These are phyloP conservation scores for Phytophthora palmivora DNA, from an alignment of 352 stramenopile species.

Conservation along the genomic window DNA sequence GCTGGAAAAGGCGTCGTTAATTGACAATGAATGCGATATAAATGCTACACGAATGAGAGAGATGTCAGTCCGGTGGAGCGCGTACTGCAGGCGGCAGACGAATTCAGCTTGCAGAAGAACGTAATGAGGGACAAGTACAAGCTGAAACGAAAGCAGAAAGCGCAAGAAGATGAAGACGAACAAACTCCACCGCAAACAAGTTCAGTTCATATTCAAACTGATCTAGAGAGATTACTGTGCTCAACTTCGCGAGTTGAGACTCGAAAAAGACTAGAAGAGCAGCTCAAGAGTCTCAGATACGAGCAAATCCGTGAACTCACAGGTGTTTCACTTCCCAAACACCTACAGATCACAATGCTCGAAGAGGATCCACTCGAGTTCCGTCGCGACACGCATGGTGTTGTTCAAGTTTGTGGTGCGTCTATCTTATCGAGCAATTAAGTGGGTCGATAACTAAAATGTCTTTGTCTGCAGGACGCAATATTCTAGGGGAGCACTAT, in stretches of 20 bases:
- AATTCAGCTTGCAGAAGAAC: conserved; percentile 24
- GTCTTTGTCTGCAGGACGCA: conserved; percentile 20
- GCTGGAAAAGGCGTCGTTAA: conserved; percentile 17
- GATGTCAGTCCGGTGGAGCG: conserved; percentile 28
- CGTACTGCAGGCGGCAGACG: conserved; percentile 20
- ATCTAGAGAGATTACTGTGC: conserved; percentile 26
- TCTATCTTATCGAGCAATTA: neutral
- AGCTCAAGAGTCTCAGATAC: conserved; percentile 12
- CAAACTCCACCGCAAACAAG: neutral
- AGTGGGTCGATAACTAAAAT: neutral
- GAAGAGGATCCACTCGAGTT: conserved; percentile 39
- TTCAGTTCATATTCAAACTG: conserved; percentile 4
- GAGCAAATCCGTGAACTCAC: neutral
- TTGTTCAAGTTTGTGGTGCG: conserved; percentile 29
- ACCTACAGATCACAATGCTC: conserved; percentile 25
- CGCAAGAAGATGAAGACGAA: conserved; percentile 9
- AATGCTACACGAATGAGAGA: conserved; percentile 19
- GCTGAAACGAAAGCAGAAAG: conserved; percentile 4
- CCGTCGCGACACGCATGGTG: conserved; percentile 26
- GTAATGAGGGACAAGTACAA: neutral
- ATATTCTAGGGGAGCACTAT: conserved; percentile 39
- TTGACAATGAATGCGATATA: neutral
- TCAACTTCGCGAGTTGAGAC: conserved; percentile 14
- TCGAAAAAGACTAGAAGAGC: conserved; percentile 9
- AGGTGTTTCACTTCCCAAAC: conserved; percentile 10